Percentiles rank a stretch among this genome's conserved stretches.
phyloP scores from a whole-genome alignment of 2,329 filamentous ascomycete species.

The Trichoderma aggressivum region DNA sequence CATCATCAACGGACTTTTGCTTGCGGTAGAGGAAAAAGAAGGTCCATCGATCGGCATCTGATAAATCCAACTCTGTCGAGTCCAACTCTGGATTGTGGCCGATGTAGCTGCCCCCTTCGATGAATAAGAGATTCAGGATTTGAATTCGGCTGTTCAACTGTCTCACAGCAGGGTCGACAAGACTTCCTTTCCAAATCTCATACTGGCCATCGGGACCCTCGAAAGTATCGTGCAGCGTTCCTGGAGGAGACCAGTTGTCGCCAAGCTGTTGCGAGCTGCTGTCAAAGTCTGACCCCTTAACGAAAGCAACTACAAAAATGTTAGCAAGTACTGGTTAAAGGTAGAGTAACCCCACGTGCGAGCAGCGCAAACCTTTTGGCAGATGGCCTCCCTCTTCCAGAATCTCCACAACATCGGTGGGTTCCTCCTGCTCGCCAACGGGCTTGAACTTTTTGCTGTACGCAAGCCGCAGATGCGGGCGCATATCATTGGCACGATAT shows the following conservation, averaged over 20 bases:
- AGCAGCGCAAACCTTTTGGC: constrained; percentile 54
- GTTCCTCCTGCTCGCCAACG: constrained; percentile 63
- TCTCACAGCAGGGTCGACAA: constrained; percentile 67
- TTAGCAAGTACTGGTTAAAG: not conserved
- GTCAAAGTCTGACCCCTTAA: constrained; percentile 60
- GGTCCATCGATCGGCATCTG: constrained; percentile 81
- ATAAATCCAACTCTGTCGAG: constrained; percentile 63
- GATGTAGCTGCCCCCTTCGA: constrained; percentile 85
- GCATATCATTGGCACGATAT: constrained; percentile 67
- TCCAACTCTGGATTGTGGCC: constrained; percentile 43
- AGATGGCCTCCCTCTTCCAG: constrained; percentile 64
- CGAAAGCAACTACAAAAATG: constrained; percentile 58
- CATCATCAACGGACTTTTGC: constrained; percentile 40
- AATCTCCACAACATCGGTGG: constrained; percentile 64
- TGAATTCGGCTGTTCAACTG: constrained; percentile 77
- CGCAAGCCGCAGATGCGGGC: constrained; percentile 68
- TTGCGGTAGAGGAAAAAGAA: constrained; percentile 83
- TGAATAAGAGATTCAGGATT: constrained; percentile 79
- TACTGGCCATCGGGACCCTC: constrained; percentile 60
- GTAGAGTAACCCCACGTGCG: not conserved
- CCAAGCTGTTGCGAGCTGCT: constrained; percentile 47
- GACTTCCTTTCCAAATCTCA: constrained; percentile 78
- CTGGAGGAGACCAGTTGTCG: constrained; percentile 66
- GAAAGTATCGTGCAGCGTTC: constrained; percentile 65
- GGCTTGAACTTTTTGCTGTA: constrained; percentile 69